Base-by-base conservation (phyloP, 352 stramenopile species). In the Phytophthora cajani region DNA sequence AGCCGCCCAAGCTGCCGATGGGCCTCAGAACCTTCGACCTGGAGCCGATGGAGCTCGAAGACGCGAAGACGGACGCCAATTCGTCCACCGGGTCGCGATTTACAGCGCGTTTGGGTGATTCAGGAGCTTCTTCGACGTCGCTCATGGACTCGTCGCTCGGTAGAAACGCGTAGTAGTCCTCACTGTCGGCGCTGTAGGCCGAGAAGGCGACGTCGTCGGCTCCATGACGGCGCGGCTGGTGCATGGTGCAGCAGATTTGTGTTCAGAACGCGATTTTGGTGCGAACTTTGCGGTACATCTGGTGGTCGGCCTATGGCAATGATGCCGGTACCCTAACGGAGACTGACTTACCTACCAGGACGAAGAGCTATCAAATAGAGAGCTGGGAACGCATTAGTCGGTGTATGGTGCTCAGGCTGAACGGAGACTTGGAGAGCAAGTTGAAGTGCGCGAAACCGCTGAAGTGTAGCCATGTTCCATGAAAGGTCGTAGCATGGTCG, bases 151-250 rank as follows among this genome's bases (percentile, higher is more conserved):
- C 81, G 21, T 90, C 84, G 63, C 82, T 92, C 5, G 84, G 82
- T 44, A 89, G 40, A n/a, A 80, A 78, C 17, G 81, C 62, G 62
- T 82, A 86, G 74, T 88, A 92, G 67, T 92, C 84, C 32, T 92
- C 84, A 5, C 69, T 80, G 53, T 60, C 56, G 23, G 55, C 64
- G 51, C 19, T 71, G 25, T 74, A 72, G 46, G 64, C 60, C 36
- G 72, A 74, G 60, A 79, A 74, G 10, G 72, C 62, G n/a, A 79
- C 64, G 46, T 55, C 72, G 47, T 62, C 19, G 12, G 49, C 27
- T 3, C 23, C 51, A 56, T 61, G 32, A 21, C 56, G 32, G 5
- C 40, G 51, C 23, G 42, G 30, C 44, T 66, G 60, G 44, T 73
- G 61, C 67, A 74, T 74, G 23, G 8, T 72, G 23, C 21, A 5